phyloP scores from a whole-genome alignment of 768 basidiomycete species.

The Cantharellus anzutake region DNA sequence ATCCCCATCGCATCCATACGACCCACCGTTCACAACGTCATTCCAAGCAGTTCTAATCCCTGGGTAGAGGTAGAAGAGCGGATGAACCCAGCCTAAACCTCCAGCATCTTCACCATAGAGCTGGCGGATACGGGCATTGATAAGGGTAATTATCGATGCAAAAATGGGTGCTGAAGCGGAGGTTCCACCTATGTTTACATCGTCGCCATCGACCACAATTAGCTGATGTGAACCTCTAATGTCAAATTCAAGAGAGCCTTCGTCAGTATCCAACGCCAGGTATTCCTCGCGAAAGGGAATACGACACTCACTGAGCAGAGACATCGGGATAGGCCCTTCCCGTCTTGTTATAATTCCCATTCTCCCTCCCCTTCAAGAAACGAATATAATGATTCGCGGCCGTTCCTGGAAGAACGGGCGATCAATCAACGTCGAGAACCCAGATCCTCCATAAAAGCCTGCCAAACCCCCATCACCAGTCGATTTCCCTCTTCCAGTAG shows the following conservation, averaged over 20 bases:
- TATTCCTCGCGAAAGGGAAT: no score
- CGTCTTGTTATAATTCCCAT: not conserved
- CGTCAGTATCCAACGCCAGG: no score
- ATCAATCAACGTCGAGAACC: not conserved
- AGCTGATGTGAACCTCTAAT: not conserved
- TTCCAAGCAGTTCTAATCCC: not conserved
- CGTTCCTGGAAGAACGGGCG: not conserved
- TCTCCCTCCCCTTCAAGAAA: not conserved
- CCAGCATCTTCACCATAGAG: not conserved
- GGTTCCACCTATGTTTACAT: not conserved
- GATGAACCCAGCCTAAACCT: not conserved
- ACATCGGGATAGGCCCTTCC: not conserved
- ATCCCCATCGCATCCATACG: not conserved
- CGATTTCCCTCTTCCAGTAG: no score
- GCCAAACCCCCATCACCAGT: not conserved
- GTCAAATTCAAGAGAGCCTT: no score
- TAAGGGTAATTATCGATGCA: not conserved
- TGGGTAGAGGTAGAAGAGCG: not conserved
- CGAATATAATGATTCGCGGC: not conserved
- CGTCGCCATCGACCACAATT: not conserved
- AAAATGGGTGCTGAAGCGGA: not conserved
- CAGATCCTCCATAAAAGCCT: not conserved
- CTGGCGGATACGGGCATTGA: not conserved
- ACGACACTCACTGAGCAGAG: not conserved
- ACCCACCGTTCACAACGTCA: not conserved